phyloP scores from a whole-genome alignment of 495 filamentous ascomycete species.

The Staphylotrichum tortipilum region DNA sequence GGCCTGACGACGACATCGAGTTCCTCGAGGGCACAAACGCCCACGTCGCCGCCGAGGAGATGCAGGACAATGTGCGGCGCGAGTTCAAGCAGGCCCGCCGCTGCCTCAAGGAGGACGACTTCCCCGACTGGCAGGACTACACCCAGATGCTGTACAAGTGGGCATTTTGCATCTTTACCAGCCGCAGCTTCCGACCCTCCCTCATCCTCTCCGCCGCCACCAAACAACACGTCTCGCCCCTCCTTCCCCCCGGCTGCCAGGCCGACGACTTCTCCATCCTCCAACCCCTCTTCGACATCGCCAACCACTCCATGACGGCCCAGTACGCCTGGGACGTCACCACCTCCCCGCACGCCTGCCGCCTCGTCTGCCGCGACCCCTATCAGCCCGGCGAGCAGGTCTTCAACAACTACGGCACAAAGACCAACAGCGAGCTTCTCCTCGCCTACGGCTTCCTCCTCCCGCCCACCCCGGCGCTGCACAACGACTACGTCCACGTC shows the following conservation, averaged over 20 bases:
- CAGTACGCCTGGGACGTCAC: slow-evolving; percentile 32
- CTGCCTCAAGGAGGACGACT: slow-evolving; percentile 28
- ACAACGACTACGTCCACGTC: slow-evolving; percentile 45
- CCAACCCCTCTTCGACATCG: slow-evolving; percentile 45
- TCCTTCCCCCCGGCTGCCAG: slow-evolving; percentile 18
- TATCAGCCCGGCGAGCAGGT: slow-evolving; percentile 33
- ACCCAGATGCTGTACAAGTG: slow-evolving; percentile 42
- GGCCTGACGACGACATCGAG: slow-evolving; percentile 36
- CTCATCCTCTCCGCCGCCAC: slow-evolving; percentile 27
- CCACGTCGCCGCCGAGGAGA: slow-evolving; percentile 36
- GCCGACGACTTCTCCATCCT: slow-evolving; percentile 45
- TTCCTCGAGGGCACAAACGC: slow-evolving; percentile 45
- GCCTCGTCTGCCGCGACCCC: slow-evolving; percentile 20
- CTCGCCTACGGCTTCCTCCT: slow-evolving; percentile 46
- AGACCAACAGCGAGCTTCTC: slow-evolving; percentile 46
- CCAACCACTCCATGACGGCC: slow-evolving; percentile 42
- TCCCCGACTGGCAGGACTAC: slow-evolving; percentile 25
- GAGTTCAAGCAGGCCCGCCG: slow-evolving; percentile 39
- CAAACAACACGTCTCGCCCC: background rate
- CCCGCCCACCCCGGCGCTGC: slow-evolving; percentile 27
- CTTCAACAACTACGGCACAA: slow-evolving; percentile 48
- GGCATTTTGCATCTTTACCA: slow-evolving; percentile 48
- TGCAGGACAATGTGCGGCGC: slow-evolving; percentile 29
- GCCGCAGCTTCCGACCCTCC: slow-evolving; percentile 44
- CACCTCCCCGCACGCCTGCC: slow-evolving; percentile 22